Base-by-base conservation (phyloP, 768 basidiomycete species). In the Galerina marginata region DNA sequence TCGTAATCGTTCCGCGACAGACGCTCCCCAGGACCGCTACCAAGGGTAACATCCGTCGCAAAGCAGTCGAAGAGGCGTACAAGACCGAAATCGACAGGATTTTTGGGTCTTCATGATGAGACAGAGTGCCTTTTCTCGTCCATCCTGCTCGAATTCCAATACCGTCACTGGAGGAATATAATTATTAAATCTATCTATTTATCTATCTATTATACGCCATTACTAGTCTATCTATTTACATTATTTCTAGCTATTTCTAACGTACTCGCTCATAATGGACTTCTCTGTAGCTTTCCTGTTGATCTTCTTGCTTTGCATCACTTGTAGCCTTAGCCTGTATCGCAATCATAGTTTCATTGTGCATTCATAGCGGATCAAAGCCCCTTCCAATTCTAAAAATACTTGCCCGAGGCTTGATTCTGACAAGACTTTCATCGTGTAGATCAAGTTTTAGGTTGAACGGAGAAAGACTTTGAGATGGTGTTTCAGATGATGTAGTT, bases 1-100 rank as follows among this genome's bases (percentile, higher is more conserved):
- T 93, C 59, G 74, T 92, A 60, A 75, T 92, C 43, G 90, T 91
- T 15, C 79, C 85, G 26, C 76, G 78, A 44, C 81, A 82, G n/a
- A 83, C 88, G 1, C 81, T 93, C 44, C 91, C 91, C 40, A 80
- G 91, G 63, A 93, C 91, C 0, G 86, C 85, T 16, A 91, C 91
- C 11, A 93, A 93, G 76, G 91, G 91, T 29, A 93, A 92, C 68
- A 88, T 93, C 63, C 86, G 91, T 51, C 83, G 91, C 47, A 84
- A 81, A 64, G 90, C 89, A 11, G 89, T 92, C 20, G 91, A 93
- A 74, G 88, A 89, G 63, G 65, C 77, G 25, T 90, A 83, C 77
- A 79, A 79, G 67, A 64, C 69, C 25, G 75, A 83, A 56, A 80
- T 93, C 23, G 89, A 92, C 72, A 69, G 70, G 38, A 81, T 91